phyloP scores from a whole-genome alignment of 2,329 filamentous ascomycete species.

The Colletotrichum incanum region DNA sequence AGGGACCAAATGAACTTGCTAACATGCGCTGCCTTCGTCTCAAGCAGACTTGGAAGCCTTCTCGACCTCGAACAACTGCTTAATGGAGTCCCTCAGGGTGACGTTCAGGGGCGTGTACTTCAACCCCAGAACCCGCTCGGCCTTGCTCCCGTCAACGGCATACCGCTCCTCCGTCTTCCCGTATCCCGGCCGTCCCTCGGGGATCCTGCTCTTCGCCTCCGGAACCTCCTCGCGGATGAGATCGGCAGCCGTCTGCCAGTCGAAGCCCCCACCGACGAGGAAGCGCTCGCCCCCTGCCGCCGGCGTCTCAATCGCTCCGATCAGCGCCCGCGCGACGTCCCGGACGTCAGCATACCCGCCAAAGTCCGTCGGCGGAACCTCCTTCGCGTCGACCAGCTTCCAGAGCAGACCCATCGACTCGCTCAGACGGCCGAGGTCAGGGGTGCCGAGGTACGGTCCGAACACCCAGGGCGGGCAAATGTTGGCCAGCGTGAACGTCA shows the following conservation, averaged over 20 bases:
- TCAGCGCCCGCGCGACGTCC: constrained; percentile 75
- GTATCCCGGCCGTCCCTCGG: constrained; percentile 41
- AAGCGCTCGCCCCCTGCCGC: constrained; percentile 75
- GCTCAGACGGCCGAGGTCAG: constrained; percentile 38
- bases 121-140: constrained; percentile 66
- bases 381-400: constrained; percentile 41
- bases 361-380: constrained; percentile 46
- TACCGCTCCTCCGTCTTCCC: constrained; percentile 55
- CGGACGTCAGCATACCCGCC: constrained; percentile 70
- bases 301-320: constrained; percentile 70
- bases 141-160: constrained; percentile 59
- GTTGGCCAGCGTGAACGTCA: constrained; percentile 72
- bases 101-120: constrained; percentile 66
- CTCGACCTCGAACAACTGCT: constrained; percentile 18
- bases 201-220: constrained; percentile 51
- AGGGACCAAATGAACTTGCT: neutral
- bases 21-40: neutral
- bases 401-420: constrained; percentile 44
- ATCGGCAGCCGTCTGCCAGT: constrained; percentile 68
- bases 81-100: constrained; percentile 19
- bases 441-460: constrained; percentile 64
- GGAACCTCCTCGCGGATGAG: constrained; percentile 68
- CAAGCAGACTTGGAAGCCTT: constrained; percentile 15
- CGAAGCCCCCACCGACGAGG: constrained; percentile 75
- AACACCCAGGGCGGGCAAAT: constrained; percentile 76